These are phyloP conservation scores for Talaromyces wortmannii DNA, from an alignment of 495 filamentous ascomycete genomes.

Conservation along the genomic window DNA sequence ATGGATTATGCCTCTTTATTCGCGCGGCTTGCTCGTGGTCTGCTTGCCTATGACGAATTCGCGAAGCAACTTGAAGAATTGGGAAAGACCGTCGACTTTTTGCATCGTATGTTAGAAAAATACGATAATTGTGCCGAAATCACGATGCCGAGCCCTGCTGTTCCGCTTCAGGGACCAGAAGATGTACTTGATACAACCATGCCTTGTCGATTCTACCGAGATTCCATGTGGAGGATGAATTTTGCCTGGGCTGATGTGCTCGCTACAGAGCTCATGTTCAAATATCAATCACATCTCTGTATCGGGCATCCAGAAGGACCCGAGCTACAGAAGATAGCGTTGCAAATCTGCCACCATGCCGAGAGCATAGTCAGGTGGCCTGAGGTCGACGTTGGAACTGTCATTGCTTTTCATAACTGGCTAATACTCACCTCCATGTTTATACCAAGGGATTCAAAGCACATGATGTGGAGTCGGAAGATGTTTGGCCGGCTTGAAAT, in stretches of 20 bases:
- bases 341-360: slow-evolving; percentile 66
- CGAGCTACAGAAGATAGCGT: slow-evolving; percentile 53
- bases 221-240: slow-evolving; percentile 66
- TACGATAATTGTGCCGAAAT: slow-evolving; percentile 49
- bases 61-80: slow-evolving; percentile 51
- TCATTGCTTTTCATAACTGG: slow-evolving; percentile 68
- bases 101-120: slow-evolving; percentile 51
- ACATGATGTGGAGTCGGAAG: slow-evolving; percentile 77
- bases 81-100: slow-evolving; percentile 41
- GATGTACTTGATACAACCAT: slow-evolving; percentile 69
- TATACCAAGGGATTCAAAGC: slow-evolving; percentile 60
- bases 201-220: slow-evolving; percentile 57
- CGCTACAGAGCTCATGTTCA: slow-evolving; percentile 72
- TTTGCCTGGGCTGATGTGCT: slow-evolving; percentile 71
- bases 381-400: slow-evolving; percentile 57
- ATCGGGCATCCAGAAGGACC: slow-evolving; percentile 41
- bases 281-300: slow-evolving; percentile 56
- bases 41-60: slow-evolving; percentile 62
- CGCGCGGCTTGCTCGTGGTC: slow-evolving; percentile 54
- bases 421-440: slow-evolving; percentile 73
- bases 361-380: slow-evolving; percentile 73
- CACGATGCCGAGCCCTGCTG: slow-evolving; percentile 47
- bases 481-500: slow-evolving; percentile 75
- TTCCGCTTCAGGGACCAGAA: slow-evolving; percentile 18
- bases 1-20: slow-evolving; percentile 76